These are phyloP conservation scores for Apiospora kogelbergensis DNA, from an alignment of 2,329 filamentous ascomycete species.

Conservation along the genomic window DNA sequence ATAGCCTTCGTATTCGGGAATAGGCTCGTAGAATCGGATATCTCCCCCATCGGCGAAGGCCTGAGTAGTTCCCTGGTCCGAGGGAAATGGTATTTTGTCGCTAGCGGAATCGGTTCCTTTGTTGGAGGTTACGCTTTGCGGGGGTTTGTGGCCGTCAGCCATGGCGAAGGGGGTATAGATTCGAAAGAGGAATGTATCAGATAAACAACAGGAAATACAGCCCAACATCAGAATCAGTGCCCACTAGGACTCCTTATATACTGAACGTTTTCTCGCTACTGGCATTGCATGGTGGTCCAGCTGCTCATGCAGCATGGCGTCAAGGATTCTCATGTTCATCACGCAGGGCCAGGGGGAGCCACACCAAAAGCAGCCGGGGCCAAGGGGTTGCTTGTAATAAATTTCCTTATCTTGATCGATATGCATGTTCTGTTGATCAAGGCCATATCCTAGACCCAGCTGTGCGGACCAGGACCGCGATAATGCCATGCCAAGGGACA, in stretches of 20 bases:
- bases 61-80: not conserved
- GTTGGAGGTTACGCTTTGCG: not conserved
- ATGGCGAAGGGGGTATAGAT: not conserved
- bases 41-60: constrained; percentile 13
- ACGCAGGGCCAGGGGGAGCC: not conserved
- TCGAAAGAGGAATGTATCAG: not conserved
- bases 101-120: not conserved
- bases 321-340: not conserved
- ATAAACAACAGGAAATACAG: no score
- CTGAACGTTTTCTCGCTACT: no score
- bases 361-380: not conserved
- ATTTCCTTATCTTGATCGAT: not conserved
- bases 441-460: not conserved
- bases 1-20: constrained; percentile 14
- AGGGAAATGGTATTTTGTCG: not conserved
- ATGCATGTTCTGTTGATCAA: not conserved
- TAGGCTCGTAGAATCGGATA: constrained; percentile 11
- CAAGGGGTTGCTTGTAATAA: not conserved
- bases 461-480: not conserved
- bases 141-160: not conserved
- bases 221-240: no score
- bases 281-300: not conserved
- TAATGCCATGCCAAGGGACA: not conserved
- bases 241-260: not conserved
- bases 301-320: not conserved